These are phyloP conservation scores for Euptelea pleiosperma DNA, from an alignment of 164 flowering plant species.

Conservation along the genomic window DNA sequence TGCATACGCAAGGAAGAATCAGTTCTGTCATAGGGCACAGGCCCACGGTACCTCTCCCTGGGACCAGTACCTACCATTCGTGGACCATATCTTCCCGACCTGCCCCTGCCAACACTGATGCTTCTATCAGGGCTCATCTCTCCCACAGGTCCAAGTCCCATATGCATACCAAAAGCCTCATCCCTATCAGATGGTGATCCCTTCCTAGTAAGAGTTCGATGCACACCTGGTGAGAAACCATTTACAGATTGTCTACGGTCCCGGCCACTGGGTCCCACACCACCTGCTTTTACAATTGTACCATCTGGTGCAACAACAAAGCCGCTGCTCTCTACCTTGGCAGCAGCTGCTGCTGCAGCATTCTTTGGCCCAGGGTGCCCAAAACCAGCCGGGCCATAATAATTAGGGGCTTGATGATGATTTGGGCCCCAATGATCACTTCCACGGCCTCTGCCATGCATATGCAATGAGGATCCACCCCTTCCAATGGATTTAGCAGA, in stretches of 20 bases:
- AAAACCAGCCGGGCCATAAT: slow-evolving; percentile 19
- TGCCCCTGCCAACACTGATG: slow-evolving; percentile 23
- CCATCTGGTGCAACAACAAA: slow-evolving; percentile 29
- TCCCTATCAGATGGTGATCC: slow-evolving; percentile 41
- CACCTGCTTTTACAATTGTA: slow-evolving; percentile 23
- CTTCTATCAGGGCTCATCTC: slow-evolving; percentile 29
- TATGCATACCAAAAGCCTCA: slow-evolving; percentile 23
- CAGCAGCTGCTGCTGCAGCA: slow-evolving; percentile 24
- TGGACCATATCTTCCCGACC: slow-evolving; percentile 27
- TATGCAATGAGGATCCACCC: slow-evolving; percentile 24
- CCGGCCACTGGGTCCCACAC: slow-evolving; percentile 18
- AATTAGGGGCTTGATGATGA: slow-evolving; percentile 26
- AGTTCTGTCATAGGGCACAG: slow-evolving; percentile 20
- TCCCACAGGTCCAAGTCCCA: slow-evolving; percentile 21
- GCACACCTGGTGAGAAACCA: slow-evolving; percentile 26
- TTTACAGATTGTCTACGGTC: slow-evolving; percentile 22
- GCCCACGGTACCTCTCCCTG: slow-evolving; percentile 35
- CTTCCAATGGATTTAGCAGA: slow-evolving; percentile 27
- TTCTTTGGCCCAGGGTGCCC: slow-evolving; percentile 19
- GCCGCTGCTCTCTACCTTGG: slow-evolving; percentile 28
- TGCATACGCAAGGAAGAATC: slow-evolving; percentile 23
- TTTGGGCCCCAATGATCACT: slow-evolving; percentile 24
- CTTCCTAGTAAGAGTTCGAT: slow-evolving; percentile 22
- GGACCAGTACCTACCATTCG: slow-evolving; percentile 24
- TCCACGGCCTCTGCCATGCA: slow-evolving; percentile 29